Conservation (phyloP, 306 rosid genomes). For the Hippophae rhamnoides region DNA sequence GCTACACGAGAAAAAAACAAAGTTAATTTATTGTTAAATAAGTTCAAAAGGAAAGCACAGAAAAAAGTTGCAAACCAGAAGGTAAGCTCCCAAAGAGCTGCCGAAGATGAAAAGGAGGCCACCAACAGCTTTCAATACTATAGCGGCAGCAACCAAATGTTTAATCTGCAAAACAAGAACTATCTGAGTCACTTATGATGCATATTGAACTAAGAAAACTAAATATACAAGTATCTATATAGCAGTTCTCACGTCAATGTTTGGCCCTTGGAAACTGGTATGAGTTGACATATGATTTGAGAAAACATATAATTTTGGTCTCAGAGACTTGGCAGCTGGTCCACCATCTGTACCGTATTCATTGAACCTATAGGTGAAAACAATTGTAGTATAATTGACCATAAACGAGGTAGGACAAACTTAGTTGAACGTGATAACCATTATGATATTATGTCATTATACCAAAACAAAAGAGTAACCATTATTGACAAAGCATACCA, state of each 20-base stretch:
- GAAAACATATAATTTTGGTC: conserved; percentile 38
- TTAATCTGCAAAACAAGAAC: conserved; percentile 30
- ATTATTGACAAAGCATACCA: no score
- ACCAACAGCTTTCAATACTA: conserved; percentile 48
- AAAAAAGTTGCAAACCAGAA: conserved; percentile 35
- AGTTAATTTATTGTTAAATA: background rate
- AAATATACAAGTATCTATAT: background rate
- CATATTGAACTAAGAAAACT: background rate
- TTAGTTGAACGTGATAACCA: no score
- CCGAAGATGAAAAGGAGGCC: conserved; percentile 51
- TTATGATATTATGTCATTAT: no score
- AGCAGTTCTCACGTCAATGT: conserved; percentile 36
- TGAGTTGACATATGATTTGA: conserved; percentile 26
- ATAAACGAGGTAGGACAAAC: no score
- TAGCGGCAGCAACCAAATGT: conserved; percentile 35
- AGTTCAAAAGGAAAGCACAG: background rate
- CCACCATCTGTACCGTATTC: conserved; percentile 57
- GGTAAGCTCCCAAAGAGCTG: conserved; percentile 45
- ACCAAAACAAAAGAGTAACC: no score
- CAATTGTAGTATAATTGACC: background rate
- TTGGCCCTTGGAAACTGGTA: conserved; percentile 35
- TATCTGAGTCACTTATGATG: conserved; percentile 2
- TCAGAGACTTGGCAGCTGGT: conserved; percentile 37
- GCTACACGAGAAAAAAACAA: conserved; percentile 21
- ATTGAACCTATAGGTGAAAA: conserved; percentile 34